Base-by-base conservation (phyloP, 2,329 filamentous ascomycete species). In the Fusarium heterosporum region DNA sequence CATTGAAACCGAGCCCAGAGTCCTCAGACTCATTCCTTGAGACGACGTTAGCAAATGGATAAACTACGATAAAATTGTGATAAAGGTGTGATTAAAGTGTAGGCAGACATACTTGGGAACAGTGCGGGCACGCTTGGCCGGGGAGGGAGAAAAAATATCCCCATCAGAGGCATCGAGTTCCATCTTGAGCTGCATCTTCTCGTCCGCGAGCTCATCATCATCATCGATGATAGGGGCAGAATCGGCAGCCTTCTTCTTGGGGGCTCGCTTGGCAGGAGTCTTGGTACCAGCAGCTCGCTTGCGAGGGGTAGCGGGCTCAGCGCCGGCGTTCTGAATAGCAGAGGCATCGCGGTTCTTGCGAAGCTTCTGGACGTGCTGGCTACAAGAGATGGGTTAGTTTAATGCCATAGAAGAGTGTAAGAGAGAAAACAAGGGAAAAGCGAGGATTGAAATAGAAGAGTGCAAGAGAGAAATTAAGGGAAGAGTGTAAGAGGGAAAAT, bases 301-400 rank as follows among this genome's bases (percentile, higher is more conserved):
- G 32, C 63, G 67, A 49, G 71, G 73, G 19, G 74, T 73, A 14
- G 49, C 48, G 2, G 70, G 58, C 16, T 57, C 25, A 9, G 51
- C 55, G 17, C 61, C 61, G 8, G 66, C 55, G 10, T 16, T 66
- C 70, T 30, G 72, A 19, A 75, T 64, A 9, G 55, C 70, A 13
- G 62, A 39, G 7, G 70, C 72, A n/a, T 78, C 77, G 8, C 77
- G 75, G 36, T 63, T 74, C 61, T 74, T 76, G 61, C 79, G 79
- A 5, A 83, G 76, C 66, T 83, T 83, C 64, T 81, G 79, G 9
- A 84, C 77, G 32, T 84, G 82, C 68, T 83, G 82, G 43, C 82
- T 83, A 47, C 51, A 51, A 30, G 47, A 43, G 34, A 22, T 4
- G n/a, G 38, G 57, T 74, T 66, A 73, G 61, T 42, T 61, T 40